Conservation (phyloP, 192 early-diverging fungal genomes). For the Funneliformis geosporum region DNA sequence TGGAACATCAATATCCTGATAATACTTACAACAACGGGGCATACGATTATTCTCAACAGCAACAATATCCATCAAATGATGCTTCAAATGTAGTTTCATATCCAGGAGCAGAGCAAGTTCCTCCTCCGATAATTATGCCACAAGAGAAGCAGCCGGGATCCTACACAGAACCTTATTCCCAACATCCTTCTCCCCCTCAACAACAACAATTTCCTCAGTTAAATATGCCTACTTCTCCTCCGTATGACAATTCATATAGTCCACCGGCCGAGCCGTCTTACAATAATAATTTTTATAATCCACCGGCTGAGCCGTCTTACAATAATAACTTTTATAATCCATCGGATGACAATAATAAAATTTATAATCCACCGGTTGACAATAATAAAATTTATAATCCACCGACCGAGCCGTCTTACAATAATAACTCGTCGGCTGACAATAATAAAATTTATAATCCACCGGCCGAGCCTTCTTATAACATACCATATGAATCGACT, state of each 20-base stretch:
- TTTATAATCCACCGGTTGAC: background rate
- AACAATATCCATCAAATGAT: background rate
- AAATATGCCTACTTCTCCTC: background rate
- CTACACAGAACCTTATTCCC: background rate
- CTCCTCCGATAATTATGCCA: background rate
- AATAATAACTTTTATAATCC: background rate
- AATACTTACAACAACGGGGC: background rate
- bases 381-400: background rate
- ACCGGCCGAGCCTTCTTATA: background rate
- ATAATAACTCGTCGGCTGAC: background rate
- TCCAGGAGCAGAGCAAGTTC: background rate
- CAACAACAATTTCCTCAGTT: background rate
- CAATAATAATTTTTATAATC: background rate
- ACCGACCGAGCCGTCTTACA: background rate
- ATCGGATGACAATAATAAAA: background rate
- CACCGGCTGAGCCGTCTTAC: background rate
- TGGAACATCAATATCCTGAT: background rate
- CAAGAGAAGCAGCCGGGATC: background rate
- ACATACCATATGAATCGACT: background rate
- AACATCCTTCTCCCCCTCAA: background rate
- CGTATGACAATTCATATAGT: background rate
- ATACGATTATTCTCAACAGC: background rate
- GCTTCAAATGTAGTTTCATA: background rate
- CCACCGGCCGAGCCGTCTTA: background rate
- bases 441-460: too few relatives aligned